Percentiles rank a stretch among this genome's conserved stretches.
Evolutionary conservation across 805 yeast genomes (phyloP).

Genomic region (Hanseniaspora pseudoguilliermondii): DNA sequence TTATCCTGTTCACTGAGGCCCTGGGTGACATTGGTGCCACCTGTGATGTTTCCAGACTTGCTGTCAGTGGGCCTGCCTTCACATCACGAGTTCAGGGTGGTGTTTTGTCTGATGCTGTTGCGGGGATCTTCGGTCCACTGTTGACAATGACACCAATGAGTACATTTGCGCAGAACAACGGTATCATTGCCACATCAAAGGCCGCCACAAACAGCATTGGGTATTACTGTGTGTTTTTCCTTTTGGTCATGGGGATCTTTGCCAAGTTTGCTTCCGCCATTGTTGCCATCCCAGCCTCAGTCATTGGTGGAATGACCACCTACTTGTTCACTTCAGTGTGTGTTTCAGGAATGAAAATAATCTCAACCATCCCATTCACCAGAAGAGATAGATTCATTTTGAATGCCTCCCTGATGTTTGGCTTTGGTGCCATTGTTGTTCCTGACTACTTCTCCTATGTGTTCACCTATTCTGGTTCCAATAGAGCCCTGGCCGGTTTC

Average conservation of each 20-base stretch:
- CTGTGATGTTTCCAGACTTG: constrained; percentile 75
- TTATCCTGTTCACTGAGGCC: constrained; percentile 80
- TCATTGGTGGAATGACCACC: constrained; percentile 80
- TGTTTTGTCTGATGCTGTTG: constrained; percentile 74
- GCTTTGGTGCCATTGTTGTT: constrained; percentile 54
- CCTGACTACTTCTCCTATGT: constrained; percentile 52
- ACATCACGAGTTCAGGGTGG: constrained; percentile 91
- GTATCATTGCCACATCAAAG: constrained; percentile 83
- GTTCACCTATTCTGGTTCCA: constrained; percentile 54
- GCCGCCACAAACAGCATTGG: constrained; percentile 83
- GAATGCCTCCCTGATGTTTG: constrained; percentile 52
- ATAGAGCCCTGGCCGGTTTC: constrained; percentile 46
- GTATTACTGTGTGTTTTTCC: constrained; percentile 66
- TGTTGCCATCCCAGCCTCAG: constrained; percentile 65
- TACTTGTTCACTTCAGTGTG: constrained; percentile 66
- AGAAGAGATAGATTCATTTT: constrained; percentile 64
- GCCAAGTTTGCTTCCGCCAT: constrained; percentile 83
- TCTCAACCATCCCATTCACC: constrained; percentile 40
- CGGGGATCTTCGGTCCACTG: constrained; percentile 63
- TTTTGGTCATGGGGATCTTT: constrained; percentile 76
- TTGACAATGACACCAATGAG: constrained; percentile 83
- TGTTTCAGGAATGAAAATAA: constrained; percentile 58
- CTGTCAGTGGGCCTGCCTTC: constrained; percentile 67
- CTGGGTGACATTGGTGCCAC: constrained; percentile 93
- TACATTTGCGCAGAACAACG: constrained; percentile 89